These are phyloP conservation scores for Sequoia sempervirens DNA, from an alignment of 75 land plant genomes.

Conservation along the genomic window DNA sequence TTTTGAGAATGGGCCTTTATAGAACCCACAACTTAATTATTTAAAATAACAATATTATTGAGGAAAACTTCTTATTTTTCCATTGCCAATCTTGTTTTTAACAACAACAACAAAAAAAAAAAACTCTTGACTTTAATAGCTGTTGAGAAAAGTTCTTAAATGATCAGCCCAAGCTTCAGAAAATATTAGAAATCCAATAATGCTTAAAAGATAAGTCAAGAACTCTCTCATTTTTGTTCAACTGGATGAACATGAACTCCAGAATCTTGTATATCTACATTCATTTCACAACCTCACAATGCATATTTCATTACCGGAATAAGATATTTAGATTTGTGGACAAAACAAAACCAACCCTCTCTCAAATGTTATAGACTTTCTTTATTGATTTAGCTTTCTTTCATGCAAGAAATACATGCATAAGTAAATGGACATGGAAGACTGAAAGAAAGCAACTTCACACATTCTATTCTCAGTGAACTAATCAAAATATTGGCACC, in stretches of 20 bases:
- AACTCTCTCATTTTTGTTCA: not conserved
- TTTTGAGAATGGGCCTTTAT: no score
- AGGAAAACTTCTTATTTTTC: not conserved
- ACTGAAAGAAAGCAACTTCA: not conserved
- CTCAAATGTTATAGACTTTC: not conserved
- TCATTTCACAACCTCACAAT: constrained; percentile 1
- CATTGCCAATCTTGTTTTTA: not conserved
- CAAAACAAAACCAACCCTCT: not conserved
- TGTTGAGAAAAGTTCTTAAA: not conserved
- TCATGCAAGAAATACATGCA: not conserved
- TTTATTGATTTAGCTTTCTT: not conserved
- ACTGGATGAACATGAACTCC: not conserved
- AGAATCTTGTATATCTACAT: not conserved
- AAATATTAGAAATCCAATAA: not conserved
- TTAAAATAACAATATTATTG: not conserved
- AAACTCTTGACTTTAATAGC: not conserved
- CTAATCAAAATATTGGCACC: constrained; percentile 2
- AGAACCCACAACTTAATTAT: not conserved
- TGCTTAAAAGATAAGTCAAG: no score
- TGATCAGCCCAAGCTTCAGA: not conserved
- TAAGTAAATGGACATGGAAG: not conserved
- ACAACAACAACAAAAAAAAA: not conserved
- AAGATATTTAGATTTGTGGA: not conserved
- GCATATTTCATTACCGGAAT: not conserved
- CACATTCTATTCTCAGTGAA: not conserved